Base-by-base conservation (phyloP, 169 alveolate species). In the Haemoproteus tartakovskyi region DNA sequence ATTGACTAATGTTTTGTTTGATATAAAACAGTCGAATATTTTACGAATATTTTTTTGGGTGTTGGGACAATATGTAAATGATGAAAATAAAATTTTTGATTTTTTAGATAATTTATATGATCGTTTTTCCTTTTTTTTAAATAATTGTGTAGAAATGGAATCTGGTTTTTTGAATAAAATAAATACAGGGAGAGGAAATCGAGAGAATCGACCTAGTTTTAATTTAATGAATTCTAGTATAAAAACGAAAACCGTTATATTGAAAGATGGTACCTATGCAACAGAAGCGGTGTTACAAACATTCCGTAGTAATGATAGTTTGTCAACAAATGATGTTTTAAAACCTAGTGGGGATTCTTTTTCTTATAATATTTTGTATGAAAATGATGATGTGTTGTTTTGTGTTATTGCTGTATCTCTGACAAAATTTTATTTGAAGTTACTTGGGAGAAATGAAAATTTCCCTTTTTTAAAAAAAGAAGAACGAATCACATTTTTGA, bases 241-340 rank as follows among this genome's bases (percentile, higher is more conserved):
- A n/a, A 63, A 85, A 26, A 59, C 92, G 2, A 94, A 89, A 61
- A 95, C 99, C n/a, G 96, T 95, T 1, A 92, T 95, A n/a, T 78
- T 95, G 57, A 95, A 95, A 8, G 99, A 96, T 89, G 99, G 98
- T 6, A 95, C 98, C 21, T 95, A 95, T 85, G 98, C 98, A 3
- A 93, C 98, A 2, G 94, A 93, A 54, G 90, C 94, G 1, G 62
- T 89, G 9, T 62, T 21, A 27, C 64, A 63, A 45, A 48, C 43
- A 33, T 9, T 6, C 9, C 5, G 14, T 6, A 33, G 9, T 33
- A 33, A 27, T 5, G 50, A 48, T 2, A 86, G 16, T 46, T 36
- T 37, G 6, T 24, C 30, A 9, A 14, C 38, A 2, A 33, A 24
- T 4, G 27, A 14, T 12, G 30, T 37, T n/a, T 16, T 33, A 27